Evolutionary conservation across 768 basidiomycete species (phyloP).

Genomic region (Albatrellus ellisii): DNA sequence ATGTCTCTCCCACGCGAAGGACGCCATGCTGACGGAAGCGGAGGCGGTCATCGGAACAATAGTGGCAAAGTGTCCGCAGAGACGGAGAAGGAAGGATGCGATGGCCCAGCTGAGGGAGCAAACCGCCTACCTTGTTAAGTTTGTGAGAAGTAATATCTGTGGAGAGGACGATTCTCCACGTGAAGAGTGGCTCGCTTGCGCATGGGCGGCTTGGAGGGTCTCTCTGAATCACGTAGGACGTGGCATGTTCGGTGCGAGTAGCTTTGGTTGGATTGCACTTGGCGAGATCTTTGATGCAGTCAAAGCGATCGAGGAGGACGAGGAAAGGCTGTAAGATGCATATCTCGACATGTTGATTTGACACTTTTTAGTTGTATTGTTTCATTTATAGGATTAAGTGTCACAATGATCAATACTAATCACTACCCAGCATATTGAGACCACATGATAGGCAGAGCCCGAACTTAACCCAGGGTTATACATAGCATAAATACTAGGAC

Average conservation of each 20-base stretch:
- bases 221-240: slow-evolving; percentile 22
- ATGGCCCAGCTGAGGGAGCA: slow-evolving; percentile 45
- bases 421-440: too few relatives aligned
- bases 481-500: too few relatives aligned
- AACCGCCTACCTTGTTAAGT: slow-evolving; percentile 36
- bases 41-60: slow-evolving; percentile 59
- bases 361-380: not conserved
- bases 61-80: slow-evolving; percentile 45
- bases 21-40: slow-evolving; percentile 39
- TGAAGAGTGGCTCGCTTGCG: slow-evolving; percentile 29
- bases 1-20: slow-evolving; percentile 26
- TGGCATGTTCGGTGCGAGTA: slow-evolving; percentile 41
- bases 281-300: slow-evolving; percentile 42
- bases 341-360: not conserved
- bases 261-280: slow-evolving; percentile 49
- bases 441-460: too few relatives aligned
- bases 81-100: slow-evolving; percentile 35
- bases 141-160: slow-evolving; percentile 34
- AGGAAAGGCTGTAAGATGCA: slow-evolving; percentile 10
- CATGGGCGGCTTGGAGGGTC: slow-evolving; percentile 45
- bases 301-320: slow-evolving; percentile 29
- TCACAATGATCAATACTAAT: too few relatives aligned
- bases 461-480: too few relatives aligned
- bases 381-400: not conserved
- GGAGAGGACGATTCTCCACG: slow-evolving; percentile 31